phyloP scores from a whole-genome alignment of 1,284 basidiomycete species.

The Pyrrhoderma lamaoense region DNA sequence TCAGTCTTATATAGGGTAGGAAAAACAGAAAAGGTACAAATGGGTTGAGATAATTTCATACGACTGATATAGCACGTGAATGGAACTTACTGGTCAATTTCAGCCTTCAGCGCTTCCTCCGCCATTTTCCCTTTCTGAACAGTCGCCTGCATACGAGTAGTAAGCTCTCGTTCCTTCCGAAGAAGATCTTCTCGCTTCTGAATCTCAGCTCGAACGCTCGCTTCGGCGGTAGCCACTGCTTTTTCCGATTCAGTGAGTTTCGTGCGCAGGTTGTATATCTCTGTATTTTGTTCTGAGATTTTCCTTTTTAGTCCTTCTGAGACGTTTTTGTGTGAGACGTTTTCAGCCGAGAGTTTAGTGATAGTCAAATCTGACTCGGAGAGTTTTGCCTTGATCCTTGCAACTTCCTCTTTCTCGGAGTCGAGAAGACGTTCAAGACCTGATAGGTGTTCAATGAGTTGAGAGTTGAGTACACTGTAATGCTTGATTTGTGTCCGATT shows the following conservation, averaged over 20 bases:
- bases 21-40: background rate
- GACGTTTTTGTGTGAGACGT: background rate
- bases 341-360: constrained; percentile 8
- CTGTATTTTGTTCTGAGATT: constrained; percentile 26
- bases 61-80: background rate
- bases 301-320: constrained; percentile 23
- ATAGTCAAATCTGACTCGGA: constrained; percentile 3
- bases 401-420: constrained; percentile 1
- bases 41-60: background rate
- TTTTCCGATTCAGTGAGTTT: constrained; percentile 25
- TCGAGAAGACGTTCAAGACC: constrained; percentile 2
- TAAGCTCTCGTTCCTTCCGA: constrained; percentile 45
- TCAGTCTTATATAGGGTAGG: constrained; percentile 36
- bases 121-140: constrained; percentile 49
- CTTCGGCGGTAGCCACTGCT: constrained; percentile 22
- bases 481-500: constrained; percentile 24
- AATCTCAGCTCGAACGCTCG: constrained; percentile 23
- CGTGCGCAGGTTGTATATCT: constrained; percentile 25
- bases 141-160: constrained; percentile 39
- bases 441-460: constrained; percentile 9
- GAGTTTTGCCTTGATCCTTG: constrained; percentile 3
- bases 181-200: constrained; percentile 25
- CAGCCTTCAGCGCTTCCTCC: constrained; percentile 53
- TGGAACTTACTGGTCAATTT: constrained; percentile 53
- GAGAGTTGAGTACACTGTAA: constrained; percentile 17